These are phyloP conservation scores for Aspergillus sp. DNA, from an alignment of 2,329 filamentous ascomycete genomes.

Conservation along the genomic window DNA sequence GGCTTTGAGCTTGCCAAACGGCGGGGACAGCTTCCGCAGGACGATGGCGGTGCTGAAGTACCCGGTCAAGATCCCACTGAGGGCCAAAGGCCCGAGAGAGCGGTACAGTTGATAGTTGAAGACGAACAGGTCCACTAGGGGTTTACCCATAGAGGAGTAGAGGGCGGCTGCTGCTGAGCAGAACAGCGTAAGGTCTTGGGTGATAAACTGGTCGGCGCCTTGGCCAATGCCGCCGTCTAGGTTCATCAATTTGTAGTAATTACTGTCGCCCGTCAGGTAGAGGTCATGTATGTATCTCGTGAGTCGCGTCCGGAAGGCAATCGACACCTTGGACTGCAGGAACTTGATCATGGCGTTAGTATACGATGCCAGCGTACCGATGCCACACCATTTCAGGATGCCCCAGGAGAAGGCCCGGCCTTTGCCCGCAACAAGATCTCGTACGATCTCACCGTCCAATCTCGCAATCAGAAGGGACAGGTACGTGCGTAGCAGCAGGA, in stretches of 20 bases:
- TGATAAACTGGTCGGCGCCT: conserved; percentile 94
- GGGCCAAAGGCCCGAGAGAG: conserved; percentile 81
- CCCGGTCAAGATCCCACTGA: conserved; percentile 83
- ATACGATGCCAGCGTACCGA: conserved; percentile 91
- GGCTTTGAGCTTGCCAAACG: conserved; percentile 94
- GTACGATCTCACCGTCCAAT: conserved; percentile 91
- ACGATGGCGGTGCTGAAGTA: conserved; percentile 94
- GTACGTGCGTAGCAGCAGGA: conserved; percentile 89
- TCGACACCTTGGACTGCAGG: conserved; percentile 95
- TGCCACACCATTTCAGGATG: conserved; percentile 89
- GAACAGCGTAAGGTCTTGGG: conserved; percentile 92
- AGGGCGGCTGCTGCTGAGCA: conserved; percentile 88
- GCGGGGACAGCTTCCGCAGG: conserved; percentile 82
- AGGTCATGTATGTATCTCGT: conserved; percentile 97
- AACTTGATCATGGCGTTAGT: conserved; percentile 99
- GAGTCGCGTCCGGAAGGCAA: conserved; percentile 91
- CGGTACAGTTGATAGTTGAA: conserved; percentile 98
- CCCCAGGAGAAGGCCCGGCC: conserved; percentile 86
- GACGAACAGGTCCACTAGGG: conserved; percentile 92
- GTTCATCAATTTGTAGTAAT: conserved; percentile 94
- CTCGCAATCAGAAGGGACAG: conserved; percentile 89
- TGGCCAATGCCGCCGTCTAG: conserved; percentile 90
- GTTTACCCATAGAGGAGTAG: conserved; percentile 97
- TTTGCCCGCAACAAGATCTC: conserved; percentile 93
- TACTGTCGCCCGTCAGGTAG: conserved; percentile 90